Percentiles rank a stretch among this genome's conserved stretches.
phyloP scores from a whole-genome alignment of 2,329 filamentous ascomycete genomes.

The Stagonosporopsis tanaceti region DNA sequence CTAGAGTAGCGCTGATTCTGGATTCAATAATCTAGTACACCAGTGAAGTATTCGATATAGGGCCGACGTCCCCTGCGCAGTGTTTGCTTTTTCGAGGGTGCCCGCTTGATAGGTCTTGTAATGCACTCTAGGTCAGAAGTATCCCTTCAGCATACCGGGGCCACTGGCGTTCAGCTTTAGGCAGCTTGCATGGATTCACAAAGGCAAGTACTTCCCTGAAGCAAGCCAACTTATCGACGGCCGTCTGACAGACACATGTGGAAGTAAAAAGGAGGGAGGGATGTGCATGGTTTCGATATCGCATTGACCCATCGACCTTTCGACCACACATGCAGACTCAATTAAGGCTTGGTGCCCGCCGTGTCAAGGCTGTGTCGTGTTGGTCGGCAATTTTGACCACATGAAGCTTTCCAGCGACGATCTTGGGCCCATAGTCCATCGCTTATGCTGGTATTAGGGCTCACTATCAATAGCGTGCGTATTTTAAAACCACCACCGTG shows the following conservation, averaged over 20 bases:
- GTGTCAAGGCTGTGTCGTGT: neutral
- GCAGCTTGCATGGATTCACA: neutral
- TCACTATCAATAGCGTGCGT: conserved; percentile 11
- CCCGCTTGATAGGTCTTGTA: neutral
- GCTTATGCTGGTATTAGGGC: conserved; percentile 10
- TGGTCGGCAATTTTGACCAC: neutral
- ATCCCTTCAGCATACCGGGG: neutral
- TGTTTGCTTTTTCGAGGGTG: neutral
- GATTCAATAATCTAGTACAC: neutral
- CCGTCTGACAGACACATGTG: neutral
- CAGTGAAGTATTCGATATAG: neutral
- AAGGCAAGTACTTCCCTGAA: neutral
- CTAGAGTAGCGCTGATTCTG: neutral
- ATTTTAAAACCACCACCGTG: neutral
- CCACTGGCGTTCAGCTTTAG: neutral
- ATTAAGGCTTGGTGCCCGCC: neutral
- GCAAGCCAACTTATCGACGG: neutral
- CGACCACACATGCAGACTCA: neutral
- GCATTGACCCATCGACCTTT: neutral
- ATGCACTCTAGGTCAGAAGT: neutral
- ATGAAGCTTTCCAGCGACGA: conserved; percentile 3
- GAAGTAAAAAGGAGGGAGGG: neutral
- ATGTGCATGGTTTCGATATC: neutral
- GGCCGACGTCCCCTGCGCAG: neutral
- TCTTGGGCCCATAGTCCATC: conserved; percentile 1